Base-by-base conservation (phyloP, 495 filamentous ascomycete genomes). In the Xylaria scruposa region DNA sequence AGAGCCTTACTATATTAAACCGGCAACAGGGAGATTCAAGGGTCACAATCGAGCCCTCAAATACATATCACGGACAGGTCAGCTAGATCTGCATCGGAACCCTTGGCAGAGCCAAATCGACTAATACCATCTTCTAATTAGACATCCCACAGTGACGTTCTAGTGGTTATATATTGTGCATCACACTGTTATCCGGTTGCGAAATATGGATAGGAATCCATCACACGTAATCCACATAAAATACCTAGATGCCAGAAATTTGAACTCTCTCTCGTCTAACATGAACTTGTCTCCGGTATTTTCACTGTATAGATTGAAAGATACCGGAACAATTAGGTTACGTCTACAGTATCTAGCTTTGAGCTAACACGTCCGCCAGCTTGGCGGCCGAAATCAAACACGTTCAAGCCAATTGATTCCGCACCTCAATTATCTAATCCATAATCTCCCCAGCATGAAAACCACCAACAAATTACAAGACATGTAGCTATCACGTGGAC, bases 401-500 rank as follows among this genome's bases (percentile, higher is more conserved):
- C 53, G 26, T 3, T 58, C 53, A 33, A 19, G 13, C 29, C 29
- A 3, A 31, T 3, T 31, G 29, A n/a, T n/a, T n/a, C n/a, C n/a
- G n/a, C n/a, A n/a, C n/a, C n/a, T n/a, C n/a, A n/a, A n/a, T n/a
- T n/a, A n/a, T n/a, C n/a, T n/a, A n/a, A n/a, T n/a, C n/a, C n/a
- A n/a, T n/a, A n/a, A n/a, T n/a, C n/a, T n/a, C n/a, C n/a, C n/a
- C n/a, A n/a, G 29, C 29, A 31, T 5, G 36, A 7, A 1, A 54
- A 5, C 13, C 19, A 1, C 0, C 33, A 44, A 5, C 65, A 67
- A 67, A 67, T 67, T 40, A 56, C 21, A 56, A 56, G 7, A 56
- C 65, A 56, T 10, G 33, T 15, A 29, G 65, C 65, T 15, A 42
- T 56, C 65, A 67, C 65, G 65, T 67, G 65, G 65, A 60, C 8